Evolutionary conservation across 768 basidiomycete genomes (phyloP), one percentile per base, ranked within the genome.

Genomic region (Amanita fuliginea): DNA sequence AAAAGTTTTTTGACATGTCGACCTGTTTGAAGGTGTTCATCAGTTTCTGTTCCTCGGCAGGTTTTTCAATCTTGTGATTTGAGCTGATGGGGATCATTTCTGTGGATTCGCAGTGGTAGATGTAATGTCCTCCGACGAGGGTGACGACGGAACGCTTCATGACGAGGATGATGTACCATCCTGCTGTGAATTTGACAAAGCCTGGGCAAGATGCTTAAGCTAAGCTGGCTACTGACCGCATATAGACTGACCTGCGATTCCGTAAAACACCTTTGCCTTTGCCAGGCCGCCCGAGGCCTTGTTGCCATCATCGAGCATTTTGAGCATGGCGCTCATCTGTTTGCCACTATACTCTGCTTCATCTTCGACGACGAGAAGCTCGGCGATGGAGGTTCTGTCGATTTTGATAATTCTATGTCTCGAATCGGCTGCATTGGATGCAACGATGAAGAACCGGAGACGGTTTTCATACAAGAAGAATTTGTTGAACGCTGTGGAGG

Each of bases 1-100:
- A 99, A 63, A 98, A 98, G 68, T 98, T 97, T 68, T 97, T 97
- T n/a, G 86, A 84, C 76, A 98, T 80, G 60, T 99, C 95, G 1
- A 97, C 93, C 64, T 94, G 90, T 61, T 92, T 93, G 72, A 98
- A 99, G 7, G 88, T 78, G 52, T 81, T 84, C 70, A 94, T 80
- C 30, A 93, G 72, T 7, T 90, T 80, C 58, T 87, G 86, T 60
- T 98, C 94, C 59, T 96, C 92, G 0, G 86, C 73, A 0, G 85
- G 84, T 55, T 86, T 86, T 40, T 96, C 95, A 16, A 91, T 65
- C 67, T 85, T 92, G 67, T 85, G 89, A 52, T 79, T 86, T 57
- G 76, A 77, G 14, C 77, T 77, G 22, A 97, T 72, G 2, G 88
- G 81, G 11, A 91, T 67, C 30, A 94, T 81, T 30, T 92, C 86